These are phyloP conservation scores for Nidula niveotomentosa DNA, from an alignment of 1,284 basidiomycete species.

Conservation along the genomic window DNA sequence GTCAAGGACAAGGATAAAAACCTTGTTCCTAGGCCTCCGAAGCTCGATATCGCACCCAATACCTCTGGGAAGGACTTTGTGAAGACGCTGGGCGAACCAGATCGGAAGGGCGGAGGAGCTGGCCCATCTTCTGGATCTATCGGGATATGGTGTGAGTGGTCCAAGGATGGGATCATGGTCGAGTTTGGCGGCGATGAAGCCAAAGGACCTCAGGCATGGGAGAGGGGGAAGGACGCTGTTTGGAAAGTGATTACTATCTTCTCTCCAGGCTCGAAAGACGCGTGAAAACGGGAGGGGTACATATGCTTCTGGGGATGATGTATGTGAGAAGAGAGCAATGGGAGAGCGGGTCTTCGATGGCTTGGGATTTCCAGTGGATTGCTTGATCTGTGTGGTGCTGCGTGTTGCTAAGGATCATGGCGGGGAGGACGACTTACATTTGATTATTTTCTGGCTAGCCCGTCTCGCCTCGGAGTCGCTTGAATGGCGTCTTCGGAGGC, in stretches of 20 bases:
- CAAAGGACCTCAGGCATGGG: constrained; percentile 81
- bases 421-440: too few species aligned
- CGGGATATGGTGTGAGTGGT: constrained; percentile 91
- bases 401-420: too few species aligned
- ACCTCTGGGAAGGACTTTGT: constrained; percentile 81
- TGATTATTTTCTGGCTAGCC: too few species aligned
- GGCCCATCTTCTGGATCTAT: constrained; percentile 83
- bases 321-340: too few species aligned
- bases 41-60: constrained; percentile 43
- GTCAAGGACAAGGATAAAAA: constrained; percentile 37
- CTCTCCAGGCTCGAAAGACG: constrained; percentile 17
- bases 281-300: not conserved
- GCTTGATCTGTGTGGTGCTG: too few species aligned
- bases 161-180: constrained; percentile 75
- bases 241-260: constrained; percentile 80
- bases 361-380: too few species aligned
- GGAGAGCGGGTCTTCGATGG: too few species aligned
- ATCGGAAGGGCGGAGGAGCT: constrained; percentile 82
- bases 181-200: constrained; percentile 80
- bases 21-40: constrained; percentile 27
- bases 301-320: too few species aligned
- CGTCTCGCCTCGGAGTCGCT: too few species aligned
- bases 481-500: too few species aligned
- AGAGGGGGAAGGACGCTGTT: constrained; percentile 73
- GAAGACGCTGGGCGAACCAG: constrained; percentile 73